Evolutionary conservation across 768 basidiomycete species (phyloP).

Genomic region (Zangia roseola): DNA sequence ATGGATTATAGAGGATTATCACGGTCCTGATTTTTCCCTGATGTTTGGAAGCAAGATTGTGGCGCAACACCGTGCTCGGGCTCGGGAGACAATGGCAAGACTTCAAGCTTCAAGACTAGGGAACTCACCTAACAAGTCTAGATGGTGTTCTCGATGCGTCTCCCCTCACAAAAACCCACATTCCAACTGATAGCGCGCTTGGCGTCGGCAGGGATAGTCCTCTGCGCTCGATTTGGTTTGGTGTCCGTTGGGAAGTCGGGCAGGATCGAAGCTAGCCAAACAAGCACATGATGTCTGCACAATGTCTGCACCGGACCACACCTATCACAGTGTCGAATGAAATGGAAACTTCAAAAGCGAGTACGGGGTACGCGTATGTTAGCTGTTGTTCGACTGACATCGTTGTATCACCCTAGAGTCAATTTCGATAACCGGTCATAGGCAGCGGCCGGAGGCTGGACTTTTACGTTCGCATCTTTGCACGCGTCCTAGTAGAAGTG

Average conservation of each 20-base stretch:
- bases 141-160: conserved; percentile 84
- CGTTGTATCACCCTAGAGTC: too few species aligned
- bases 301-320: background rate
- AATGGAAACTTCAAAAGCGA: background rate
- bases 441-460: too few species aligned
- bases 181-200: conserved; percentile 53
- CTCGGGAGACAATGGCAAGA: too few species aligned
- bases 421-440: too few species aligned
- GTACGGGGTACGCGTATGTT: background rate
- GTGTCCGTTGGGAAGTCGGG: too few species aligned
- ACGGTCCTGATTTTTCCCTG: too few species aligned
- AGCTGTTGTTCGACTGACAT: conserved; percentile 41
- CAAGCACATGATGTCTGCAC: too few species aligned
- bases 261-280: too few species aligned
- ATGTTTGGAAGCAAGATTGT: too few species aligned
- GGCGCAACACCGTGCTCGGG: too few species aligned
- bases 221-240: conserved; percentile 85
- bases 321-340: conserved; percentile 2
- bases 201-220: conserved; percentile 92
- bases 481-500: conserved; percentile 78
- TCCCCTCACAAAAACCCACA: background rate
- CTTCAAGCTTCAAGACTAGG: conserved; percentile 92
- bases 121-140: conserved; percentile 70
- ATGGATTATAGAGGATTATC: too few species aligned
- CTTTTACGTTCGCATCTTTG: conserved; percentile 93